phyloP scores from a whole-genome alignment of 169 alveolate genomes.

The Plasmodium blacklocki region DNA sequence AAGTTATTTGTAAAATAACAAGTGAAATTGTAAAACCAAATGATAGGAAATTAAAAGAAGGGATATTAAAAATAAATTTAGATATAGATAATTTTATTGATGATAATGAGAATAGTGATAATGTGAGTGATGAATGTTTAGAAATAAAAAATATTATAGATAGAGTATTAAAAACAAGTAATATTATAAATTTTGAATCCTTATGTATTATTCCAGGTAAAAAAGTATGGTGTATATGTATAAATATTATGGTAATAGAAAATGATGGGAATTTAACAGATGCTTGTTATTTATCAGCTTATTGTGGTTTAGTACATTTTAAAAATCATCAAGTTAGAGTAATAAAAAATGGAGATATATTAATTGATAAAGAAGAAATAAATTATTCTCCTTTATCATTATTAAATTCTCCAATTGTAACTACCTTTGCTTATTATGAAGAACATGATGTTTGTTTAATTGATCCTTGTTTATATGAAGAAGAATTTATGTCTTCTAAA shows the following conservation, averaged over 20 bases:
- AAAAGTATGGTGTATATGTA: slow-evolving; percentile 59
- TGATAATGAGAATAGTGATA: slow-evolving; percentile 13
- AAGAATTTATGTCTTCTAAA: slow-evolving; percentile 65
- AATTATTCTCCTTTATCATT: slow-evolving; percentile 53
- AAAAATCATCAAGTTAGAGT: slow-evolving; percentile 30
- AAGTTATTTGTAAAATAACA: slow-evolving; percentile 60
- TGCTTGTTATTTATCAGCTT: slow-evolving; percentile 67
- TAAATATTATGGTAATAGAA: slow-evolving; percentile 53
- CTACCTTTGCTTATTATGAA: slow-evolving; percentile 63
- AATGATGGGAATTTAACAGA: slow-evolving; percentile 68
- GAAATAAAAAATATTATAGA: slow-evolving; percentile 64
- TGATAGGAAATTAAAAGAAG: slow-evolving; percentile 57
- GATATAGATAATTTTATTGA: slow-evolving; percentile 54
- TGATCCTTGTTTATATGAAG: slow-evolving; percentile 56
- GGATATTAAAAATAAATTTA: slow-evolving; percentile 50
- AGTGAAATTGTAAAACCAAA: slow-evolving; percentile 68
- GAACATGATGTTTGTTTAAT: slow-evolving; percentile 42
- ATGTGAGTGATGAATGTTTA: slow-evolving; percentile 55
- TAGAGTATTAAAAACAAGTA: slow-evolving; percentile 59
- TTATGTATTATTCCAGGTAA: slow-evolving; percentile 63
- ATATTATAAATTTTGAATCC: slow-evolving; percentile 62
- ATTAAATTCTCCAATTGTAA: slow-evolving; percentile 47
- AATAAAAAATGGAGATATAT: slow-evolving; percentile 10
- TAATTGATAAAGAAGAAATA: slow-evolving; percentile 44
- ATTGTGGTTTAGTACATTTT: slow-evolving; percentile 58